phyloP scores from a whole-genome alignment of 2,329 filamentous ascomycete genomes.

The Chaetomium globosum region DNA sequence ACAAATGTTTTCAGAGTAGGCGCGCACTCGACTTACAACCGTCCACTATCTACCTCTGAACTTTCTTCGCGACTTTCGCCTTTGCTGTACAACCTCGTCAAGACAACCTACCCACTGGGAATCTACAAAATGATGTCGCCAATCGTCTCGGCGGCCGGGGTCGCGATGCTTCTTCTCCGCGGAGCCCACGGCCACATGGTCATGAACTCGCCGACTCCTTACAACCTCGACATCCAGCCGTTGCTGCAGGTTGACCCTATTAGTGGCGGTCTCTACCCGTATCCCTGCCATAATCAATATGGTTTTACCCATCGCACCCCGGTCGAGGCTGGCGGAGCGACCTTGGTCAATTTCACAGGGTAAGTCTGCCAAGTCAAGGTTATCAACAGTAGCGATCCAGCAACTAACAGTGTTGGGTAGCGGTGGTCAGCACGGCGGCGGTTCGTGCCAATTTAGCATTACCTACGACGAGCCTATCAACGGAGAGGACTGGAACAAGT shows the following conservation, averaged over 20 bases:
- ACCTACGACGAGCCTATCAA: conserved; percentile 33
- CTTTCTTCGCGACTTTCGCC: not conserved
- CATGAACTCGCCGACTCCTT: conserved; percentile 30
- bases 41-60: not conserved
- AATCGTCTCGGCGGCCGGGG: conserved; percentile 1
- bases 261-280: conserved; percentile 16
- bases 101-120: not conserved
- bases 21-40: not conserved
- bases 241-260: conserved; percentile 32
- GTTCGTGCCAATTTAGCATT: conserved; percentile 42
- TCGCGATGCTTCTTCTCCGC: conserved; percentile 18
- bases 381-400: not conserved
- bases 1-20: not conserved
- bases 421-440: conserved; percentile 39
- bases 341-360: conserved; percentile 37
- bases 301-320: conserved; percentile 21
- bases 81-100: no score
- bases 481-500: conserved; percentile 29
- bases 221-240: conserved; percentile 28
- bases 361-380: not conserved
- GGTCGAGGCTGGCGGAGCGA: conserved; percentile 28
- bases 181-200: conserved; percentile 29
- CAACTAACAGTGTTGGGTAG: conserved; percentile 13
- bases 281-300: conserved; percentile 32
- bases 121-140: conserved; percentile 17